phyloP scores from a whole-genome alignment of 129 eudicot species.

The Escallonia herrerae region DNA sequence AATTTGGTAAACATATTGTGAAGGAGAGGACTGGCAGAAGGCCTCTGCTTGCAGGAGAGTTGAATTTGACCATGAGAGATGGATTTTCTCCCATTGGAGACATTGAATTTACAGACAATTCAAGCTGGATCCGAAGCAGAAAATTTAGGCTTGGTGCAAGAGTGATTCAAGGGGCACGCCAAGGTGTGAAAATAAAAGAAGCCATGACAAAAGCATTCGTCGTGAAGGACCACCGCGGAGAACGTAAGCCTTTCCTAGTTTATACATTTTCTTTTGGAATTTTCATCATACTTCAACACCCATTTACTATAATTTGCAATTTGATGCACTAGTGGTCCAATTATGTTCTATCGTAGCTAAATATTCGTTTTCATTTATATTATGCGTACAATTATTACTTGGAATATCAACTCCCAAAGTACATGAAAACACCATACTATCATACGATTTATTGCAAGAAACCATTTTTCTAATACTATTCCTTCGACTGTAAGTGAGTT shows the following conservation, averaged over 20 bases:
- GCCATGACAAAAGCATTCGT: slow-evolving; percentile 57
- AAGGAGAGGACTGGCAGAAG: slow-evolving; percentile 65
- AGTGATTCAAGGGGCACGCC: slow-evolving; percentile 24
- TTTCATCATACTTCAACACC: no score
- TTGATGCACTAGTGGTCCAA: no score
- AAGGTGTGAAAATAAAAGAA: slow-evolving; percentile 26
- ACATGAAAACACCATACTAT: no score
- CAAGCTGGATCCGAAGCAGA: slow-evolving; percentile 80
- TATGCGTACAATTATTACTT: no score
- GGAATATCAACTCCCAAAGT: no score
- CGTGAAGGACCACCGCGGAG: slow-evolving; percentile 84
- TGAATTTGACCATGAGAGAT: slow-evolving; percentile 45
- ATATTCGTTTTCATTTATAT: no score
- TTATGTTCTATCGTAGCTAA: no score
- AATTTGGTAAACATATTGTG: slow-evolving; percentile 43
- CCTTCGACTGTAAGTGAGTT: no score
- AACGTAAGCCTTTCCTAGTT: slow-evolving; percentile 25
- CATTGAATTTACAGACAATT: slow-evolving; percentile 69
- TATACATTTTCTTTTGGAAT: no score
- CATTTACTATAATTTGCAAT: no score
- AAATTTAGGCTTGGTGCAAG: slow-evolving; percentile 61
- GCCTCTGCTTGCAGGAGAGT: slow-evolving; percentile 62
- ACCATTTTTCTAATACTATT: no score
- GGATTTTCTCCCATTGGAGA: slow-evolving; percentile 41
- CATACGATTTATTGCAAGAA: no score